phyloP scores from a whole-genome alignment of 1,139 yeast species.

The Taiozyma sp. region DNA sequence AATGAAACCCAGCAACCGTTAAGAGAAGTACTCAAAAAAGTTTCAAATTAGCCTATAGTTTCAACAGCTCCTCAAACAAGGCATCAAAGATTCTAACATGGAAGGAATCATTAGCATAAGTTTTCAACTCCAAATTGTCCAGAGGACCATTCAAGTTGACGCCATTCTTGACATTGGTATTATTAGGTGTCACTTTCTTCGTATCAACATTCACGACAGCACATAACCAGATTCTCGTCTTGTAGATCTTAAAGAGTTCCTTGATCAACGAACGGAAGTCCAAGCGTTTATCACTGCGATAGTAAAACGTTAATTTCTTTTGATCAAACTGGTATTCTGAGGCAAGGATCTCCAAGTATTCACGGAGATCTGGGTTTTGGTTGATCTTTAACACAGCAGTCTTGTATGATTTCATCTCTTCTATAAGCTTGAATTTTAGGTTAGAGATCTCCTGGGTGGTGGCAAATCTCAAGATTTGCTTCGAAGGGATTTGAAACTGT shows the following conservation, averaged over 20 bases:
- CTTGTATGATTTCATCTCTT: conserved; percentile 45
- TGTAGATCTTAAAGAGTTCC: conserved; percentile 87
- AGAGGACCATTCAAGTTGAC: conserved; percentile 5
- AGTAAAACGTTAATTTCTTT: conserved; percentile 87
- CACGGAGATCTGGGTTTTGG: conserved; percentile 22
- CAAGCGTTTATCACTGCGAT: conserved; percentile 63
- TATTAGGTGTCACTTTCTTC: conserved; percentile 3
- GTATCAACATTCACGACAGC: conserved; percentile 43
- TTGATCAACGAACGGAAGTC: conserved; percentile 91
- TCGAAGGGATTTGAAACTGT: conserved; percentile 44
- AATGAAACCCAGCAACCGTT: not conserved
- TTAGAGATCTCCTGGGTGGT: conserved; percentile 31
- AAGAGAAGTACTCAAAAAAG: not conserved
- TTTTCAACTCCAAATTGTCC: conserved; percentile 10
- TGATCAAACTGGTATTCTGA: conserved; percentile 97
- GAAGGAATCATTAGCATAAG: conserved; percentile 25
- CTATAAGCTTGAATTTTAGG: conserved; percentile 31
- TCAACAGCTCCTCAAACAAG: conserved; percentile 16
- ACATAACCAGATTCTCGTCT: conserved; percentile 97
- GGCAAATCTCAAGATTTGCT: conserved; percentile 34
- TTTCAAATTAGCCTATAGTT: not conserved
- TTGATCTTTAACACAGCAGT: conserved; percentile 27
- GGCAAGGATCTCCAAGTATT: conserved; percentile 42
- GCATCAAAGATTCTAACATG: conserved; percentile 26
- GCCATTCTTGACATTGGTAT: not conserved